A percentile compares a stretch with the other conserved stretches of the same genome.
phyloP scores from a whole-genome alignment of 495 filamentous ascomycete species.

The Neurospora tetraspora region DNA sequence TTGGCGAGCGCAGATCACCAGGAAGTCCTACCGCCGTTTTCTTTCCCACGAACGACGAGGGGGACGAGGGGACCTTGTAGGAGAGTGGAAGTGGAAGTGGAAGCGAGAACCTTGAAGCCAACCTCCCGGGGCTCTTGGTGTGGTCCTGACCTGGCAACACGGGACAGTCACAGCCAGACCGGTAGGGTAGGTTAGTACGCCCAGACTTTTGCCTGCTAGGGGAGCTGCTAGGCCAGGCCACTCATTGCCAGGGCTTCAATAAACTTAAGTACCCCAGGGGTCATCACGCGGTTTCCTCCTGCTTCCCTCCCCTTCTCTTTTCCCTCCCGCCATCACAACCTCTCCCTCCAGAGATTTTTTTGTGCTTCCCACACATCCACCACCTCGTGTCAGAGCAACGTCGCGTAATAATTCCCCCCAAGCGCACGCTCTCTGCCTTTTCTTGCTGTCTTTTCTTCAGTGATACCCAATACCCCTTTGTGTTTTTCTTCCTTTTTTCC shows the following conservation, averaged over 20 bases:
- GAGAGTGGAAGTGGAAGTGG: background rate
- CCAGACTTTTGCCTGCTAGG: background rate
- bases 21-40: conserved; percentile 8
- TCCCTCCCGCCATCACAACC: conserved; percentile 16
- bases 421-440: conserved; percentile 20
- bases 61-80: background rate
- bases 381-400: conserved; percentile 13
- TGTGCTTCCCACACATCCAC: conserved; percentile 18
- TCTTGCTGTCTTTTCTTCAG: conserved; percentile 32
- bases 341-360: conserved; percentile 23
- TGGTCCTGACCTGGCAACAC: background rate
- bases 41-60: conserved; percentile 2
- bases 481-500: conserved; percentile 29
- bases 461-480: conserved; percentile 42
- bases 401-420: conserved; percentile 16
- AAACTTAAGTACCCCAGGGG: conserved; percentile 14
- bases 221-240: background rate
- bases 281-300: conserved; percentile 11
- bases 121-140: background rate
- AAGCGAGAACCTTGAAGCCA: background rate
- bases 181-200: background rate
- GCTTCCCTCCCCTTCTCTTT: conserved; percentile 3
- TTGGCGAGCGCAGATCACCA: conserved; percentile 6
- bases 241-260: background rate
- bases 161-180: conserved; percentile 3